Evolutionary conservation across 352 stramenopile genomes (phyloP).

Genomic region (Elongisporangium undulatum): DNA sequence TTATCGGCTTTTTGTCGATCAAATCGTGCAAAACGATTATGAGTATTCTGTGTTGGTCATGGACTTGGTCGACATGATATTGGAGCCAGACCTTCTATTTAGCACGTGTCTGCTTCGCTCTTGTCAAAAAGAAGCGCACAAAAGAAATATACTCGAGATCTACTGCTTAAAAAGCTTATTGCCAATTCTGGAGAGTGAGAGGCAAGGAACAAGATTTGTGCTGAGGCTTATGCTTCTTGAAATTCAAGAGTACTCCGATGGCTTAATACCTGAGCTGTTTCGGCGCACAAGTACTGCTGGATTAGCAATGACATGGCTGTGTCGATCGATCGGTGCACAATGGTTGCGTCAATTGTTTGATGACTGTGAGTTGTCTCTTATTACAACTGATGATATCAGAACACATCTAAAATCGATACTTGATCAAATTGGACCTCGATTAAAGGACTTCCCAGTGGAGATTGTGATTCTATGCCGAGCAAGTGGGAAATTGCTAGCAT

Average conservation of each 20-base stretch:
- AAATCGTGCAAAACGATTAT: constrained; percentile 64
- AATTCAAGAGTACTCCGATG: constrained; percentile 21
- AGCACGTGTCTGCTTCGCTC: constrained; percentile 18
- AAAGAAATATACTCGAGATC: constrained; percentile 10
- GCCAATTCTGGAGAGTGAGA: constrained; percentile 43
- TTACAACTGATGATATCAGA: constrained; percentile 2
- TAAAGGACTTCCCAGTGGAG: constrained; percentile 30
- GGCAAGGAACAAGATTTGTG: constrained; percentile 40
- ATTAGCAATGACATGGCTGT: constrained; percentile 27
- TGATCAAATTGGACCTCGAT: constrained; percentile 16
- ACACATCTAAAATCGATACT: constrained; percentile 18
- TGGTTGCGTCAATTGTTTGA: constrained; percentile 24
- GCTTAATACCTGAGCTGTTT: constrained; percentile 17
- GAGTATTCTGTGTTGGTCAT: constrained; percentile 69
- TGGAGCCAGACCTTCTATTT: constrained; percentile 37
- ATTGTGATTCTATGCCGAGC: constrained; percentile 52
- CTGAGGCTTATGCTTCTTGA: constrained; percentile 28
- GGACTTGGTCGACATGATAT: constrained; percentile 33
- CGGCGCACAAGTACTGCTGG: constrained; percentile 27
- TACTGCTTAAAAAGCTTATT: constrained; percentile 36
- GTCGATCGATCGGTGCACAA: constrained; percentile 17
- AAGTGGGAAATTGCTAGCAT: constrained; percentile 20
- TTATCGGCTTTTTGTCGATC: constrained; percentile 25
- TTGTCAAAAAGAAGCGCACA: neutral
- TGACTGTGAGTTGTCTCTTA: neutral